A percentile compares a stretch with the other conserved stretches of the same genome.
Conservation (phyloP, 2,329 filamentous ascomycete genomes). For the Penicillium sp. region DNA sequence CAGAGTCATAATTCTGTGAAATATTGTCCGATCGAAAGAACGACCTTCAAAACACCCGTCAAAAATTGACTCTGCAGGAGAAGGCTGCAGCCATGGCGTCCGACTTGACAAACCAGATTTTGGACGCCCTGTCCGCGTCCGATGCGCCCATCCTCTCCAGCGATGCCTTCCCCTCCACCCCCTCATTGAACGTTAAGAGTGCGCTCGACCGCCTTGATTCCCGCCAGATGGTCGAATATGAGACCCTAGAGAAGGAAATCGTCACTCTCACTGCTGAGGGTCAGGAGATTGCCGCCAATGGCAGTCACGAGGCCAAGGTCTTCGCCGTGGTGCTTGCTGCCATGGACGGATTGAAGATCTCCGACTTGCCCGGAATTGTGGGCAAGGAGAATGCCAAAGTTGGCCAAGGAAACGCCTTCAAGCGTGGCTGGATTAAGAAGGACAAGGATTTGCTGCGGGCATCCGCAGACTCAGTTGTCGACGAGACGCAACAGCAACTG, state of each 20-base stretch:
- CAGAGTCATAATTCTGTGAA: slow-evolving; percentile 35
- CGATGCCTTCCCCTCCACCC: slow-evolving; percentile 66
- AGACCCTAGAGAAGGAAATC: slow-evolving; percentile 78
- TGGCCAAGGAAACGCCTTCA: slow-evolving; percentile 94
- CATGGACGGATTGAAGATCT: slow-evolving; percentile 77
- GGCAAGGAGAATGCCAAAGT: slow-evolving; percentile 56
- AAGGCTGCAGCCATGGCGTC: slow-evolving; percentile 41
- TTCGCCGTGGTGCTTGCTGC: slow-evolving; percentile 71
- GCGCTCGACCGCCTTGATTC: slow-evolving; percentile 83
- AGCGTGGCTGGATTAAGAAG: slow-evolving; percentile 67
- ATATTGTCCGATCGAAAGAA: slow-evolving; percentile 27
- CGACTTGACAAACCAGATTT: slow-evolving; percentile 64
- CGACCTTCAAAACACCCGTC: slow-evolving; percentile 16
- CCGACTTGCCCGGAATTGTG: slow-evolving; percentile 59
- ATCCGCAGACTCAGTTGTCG: slow-evolving; percentile 69
- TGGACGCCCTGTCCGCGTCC: slow-evolving; percentile 63
- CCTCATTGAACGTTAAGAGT: slow-evolving; percentile 74
- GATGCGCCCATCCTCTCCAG: slow-evolving; percentile 64
- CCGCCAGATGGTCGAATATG: slow-evolving; percentile 82
- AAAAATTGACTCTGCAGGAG: slow-evolving; percentile 26
- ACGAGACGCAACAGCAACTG: slow-evolving; percentile 75
- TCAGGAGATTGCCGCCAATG: slow-evolving; percentile 68
- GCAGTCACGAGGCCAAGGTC: slow-evolving; percentile 79
- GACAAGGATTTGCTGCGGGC: slow-evolving; percentile 57
- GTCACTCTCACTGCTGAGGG: slow-evolving; percentile 73